Evolutionary conservation across 106 monocot genomes (phyloP), one percentile per base, ranked within the genome.

Genomic region (Xerophyta viscosa): DNA sequence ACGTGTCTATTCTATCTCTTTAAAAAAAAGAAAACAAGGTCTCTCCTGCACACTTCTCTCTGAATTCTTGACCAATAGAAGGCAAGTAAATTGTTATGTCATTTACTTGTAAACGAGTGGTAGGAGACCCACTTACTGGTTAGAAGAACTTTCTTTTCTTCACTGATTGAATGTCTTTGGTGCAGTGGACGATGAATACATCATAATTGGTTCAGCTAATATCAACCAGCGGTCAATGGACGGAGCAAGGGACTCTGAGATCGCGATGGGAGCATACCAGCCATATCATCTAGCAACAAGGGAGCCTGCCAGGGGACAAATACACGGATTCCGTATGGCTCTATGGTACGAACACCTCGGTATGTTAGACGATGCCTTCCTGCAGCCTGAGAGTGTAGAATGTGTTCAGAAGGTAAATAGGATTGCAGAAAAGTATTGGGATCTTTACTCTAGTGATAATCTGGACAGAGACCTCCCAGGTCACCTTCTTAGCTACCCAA

Each of bases 191-290:
- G 86, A 86, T 30, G 86, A 86, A 58, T 86, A 86, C 51, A 86
- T 86, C 50, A 81, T 86, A 33, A 50, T 81, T 4, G 80, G 86
- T 22, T 86, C 86, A 24, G 86, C 86, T 41, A 86, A 86, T 66
- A 86, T 86, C 50, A 86, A 86, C 26, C 77, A 86, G 66, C 47
- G 86, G 59, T 86, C 86, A 0, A 73, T 86, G 81, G 77, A 86
- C 14, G 86, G 86, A 18, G 70, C 63, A 24, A 67, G 81, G 66
- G 86, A 86, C 44, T 77, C 86, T 4, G 86, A 86, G 70, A 86
- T 86, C 24, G 86, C 86, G 21, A 81, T 86, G 86, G 86, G 86
- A 3, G 86, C 73, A 6, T 86, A 73, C 60, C 86, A 86, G 48
- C 80, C 86, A 13, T 50, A 67, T 24, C 73, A 86, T 64, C 69